Evolutionary conservation across 352 stramenopile genomes (phyloP).

Genomic region (Phytophthora meadii): DNA sequence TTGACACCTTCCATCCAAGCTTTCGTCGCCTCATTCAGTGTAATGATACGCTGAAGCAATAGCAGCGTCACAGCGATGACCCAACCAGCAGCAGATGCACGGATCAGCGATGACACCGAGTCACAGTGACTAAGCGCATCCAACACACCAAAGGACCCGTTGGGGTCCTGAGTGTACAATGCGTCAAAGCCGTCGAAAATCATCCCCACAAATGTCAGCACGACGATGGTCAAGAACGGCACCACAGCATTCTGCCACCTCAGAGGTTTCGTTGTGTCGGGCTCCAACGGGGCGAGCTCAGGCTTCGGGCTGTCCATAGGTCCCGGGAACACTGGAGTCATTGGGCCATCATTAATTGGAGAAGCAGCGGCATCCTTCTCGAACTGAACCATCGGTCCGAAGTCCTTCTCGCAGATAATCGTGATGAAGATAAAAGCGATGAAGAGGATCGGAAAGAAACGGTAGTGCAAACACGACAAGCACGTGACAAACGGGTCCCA

Average conservation of each 20-base stretch:
- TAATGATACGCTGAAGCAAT: conserved; percentile 86
- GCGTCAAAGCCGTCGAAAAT: conserved; percentile 80
- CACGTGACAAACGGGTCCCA: conserved; percentile 91
- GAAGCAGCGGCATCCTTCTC: conserved; percentile 82
- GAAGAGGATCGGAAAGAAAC: conserved; percentile 90
- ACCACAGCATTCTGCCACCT: conserved; percentile 89
- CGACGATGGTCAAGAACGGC: conserved; percentile 84
- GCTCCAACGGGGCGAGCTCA: conserved; percentile 73
- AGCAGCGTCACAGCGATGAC: conserved; percentile 74
- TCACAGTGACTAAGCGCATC: conserved; percentile 83
- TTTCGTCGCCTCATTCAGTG: conserved; percentile 87
- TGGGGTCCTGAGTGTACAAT: conserved; percentile 54
- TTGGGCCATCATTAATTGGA: conserved; percentile 65
- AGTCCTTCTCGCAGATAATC: conserved; percentile 90
- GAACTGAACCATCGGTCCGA: conserved; percentile 88
- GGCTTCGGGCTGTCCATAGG: conserved; percentile 77
- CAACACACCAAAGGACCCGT: conserved; percentile 59
- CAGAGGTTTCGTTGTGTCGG: conserved; percentile 74
- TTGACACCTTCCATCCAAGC: conserved; percentile 92
- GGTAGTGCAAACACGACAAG: conserved; percentile 84
- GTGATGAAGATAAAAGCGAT: conserved; percentile 92
- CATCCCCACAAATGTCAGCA: conserved; percentile 88
- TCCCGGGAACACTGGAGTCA: conserved; percentile 65
- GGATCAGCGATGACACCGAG: conserved; percentile 81
- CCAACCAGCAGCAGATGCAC: conserved; percentile 79